Conservation (phyloP, 805 yeast genomes). For the Ogataea wickerhamii region DNA sequence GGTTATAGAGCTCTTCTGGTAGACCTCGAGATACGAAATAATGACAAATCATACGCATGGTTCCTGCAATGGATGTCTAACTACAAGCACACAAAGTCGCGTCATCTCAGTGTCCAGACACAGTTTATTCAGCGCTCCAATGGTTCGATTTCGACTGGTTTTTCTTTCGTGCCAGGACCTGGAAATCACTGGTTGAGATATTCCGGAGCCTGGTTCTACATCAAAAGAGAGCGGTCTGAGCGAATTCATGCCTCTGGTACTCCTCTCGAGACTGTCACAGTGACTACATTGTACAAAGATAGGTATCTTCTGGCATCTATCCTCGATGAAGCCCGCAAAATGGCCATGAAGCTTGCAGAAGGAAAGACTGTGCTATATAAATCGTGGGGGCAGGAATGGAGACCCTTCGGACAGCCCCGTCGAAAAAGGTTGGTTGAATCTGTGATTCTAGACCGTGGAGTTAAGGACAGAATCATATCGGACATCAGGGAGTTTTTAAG, state of each 20-base stretch:
- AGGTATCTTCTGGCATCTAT: conserved; percentile 60
- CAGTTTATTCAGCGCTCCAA: conserved; percentile 84
- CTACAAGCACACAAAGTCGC: conserved; percentile 66
- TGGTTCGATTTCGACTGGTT: conserved; percentile 83
- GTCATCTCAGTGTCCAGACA: conserved; percentile 91
- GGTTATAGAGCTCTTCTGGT: conserved; percentile 80
- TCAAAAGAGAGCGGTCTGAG: conserved; percentile 87
- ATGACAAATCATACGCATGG: conserved; percentile 93
- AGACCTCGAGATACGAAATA: conserved; percentile 88
- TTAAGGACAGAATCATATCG: conserved; percentile 57
- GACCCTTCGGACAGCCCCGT: conserved; percentile 95
- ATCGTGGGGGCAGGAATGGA: conserved; percentile 98
- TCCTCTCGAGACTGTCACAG: conserved; percentile 93
- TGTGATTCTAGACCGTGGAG: conserved; percentile 76
- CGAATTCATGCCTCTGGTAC: conserved; percentile 86
- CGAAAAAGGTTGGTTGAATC: conserved; percentile 80
- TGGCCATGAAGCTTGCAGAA: conserved; percentile 79
- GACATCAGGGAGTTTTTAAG: conserved; percentile 80
- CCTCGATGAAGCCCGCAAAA: conserved; percentile 74
- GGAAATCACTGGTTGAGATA: conserved; percentile 88
- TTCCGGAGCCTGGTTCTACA: conserved; percentile 82
- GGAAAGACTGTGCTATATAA: conserved; percentile 94
- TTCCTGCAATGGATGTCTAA: conserved; percentile 94
- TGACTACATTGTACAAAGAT: conserved; percentile 86
- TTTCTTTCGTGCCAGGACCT: conserved; percentile 94